Base-by-base conservation (phyloP, 1,284 basidiomycete species). In the Leccinum ponderosum region DNA sequence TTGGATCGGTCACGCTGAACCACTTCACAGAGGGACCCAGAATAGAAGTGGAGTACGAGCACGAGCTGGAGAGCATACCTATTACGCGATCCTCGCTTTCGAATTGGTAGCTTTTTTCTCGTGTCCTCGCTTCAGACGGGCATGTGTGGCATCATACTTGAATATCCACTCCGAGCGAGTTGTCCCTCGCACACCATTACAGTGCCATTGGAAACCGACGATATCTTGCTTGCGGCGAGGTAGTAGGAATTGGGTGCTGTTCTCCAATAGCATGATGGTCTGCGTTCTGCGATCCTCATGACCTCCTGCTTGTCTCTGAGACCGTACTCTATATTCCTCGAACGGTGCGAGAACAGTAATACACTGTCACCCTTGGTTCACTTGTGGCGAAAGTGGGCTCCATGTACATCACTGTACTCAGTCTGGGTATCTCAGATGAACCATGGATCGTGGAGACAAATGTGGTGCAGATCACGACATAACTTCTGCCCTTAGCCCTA, bases 41-140 rank as follows among this genome's bases (percentile, higher is more conserved):
- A 66, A 89, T 98, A 74, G 93, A 97, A 74, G 90, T 98, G 75
- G 96, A 98, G 77, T 97, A 97, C 86, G 96, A 96, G 73, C 84
- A 90, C 67, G 93, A 97, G 78, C 84, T 93, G 72, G 94, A 94
- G 76, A 87, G 80, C 63, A 75, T 86, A 60, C 86, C 86, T 48
- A 78, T 88, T 54, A 83, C 82, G 48, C 84, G 82, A 68, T 83
- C 83, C 56, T 77, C 77, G 27, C 70, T 88, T 60, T 81, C 82
- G 42, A 84, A 81, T 65, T 90, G 87, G 87, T 89, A 83, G 73
- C 60, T 35, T 14, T 55, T 17, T 35, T 58, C 35, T 53, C 44
- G 17, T 48, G 33, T 29, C 37, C 5, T 56, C 33, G 12, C 31
- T 59, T 33, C 48, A 42, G 39, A 42, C 7, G 37, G 37, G 37